phyloP scores from a whole-genome alignment of 805 yeast genomes.

The Schizosaccharomyces japonicus region DNA sequence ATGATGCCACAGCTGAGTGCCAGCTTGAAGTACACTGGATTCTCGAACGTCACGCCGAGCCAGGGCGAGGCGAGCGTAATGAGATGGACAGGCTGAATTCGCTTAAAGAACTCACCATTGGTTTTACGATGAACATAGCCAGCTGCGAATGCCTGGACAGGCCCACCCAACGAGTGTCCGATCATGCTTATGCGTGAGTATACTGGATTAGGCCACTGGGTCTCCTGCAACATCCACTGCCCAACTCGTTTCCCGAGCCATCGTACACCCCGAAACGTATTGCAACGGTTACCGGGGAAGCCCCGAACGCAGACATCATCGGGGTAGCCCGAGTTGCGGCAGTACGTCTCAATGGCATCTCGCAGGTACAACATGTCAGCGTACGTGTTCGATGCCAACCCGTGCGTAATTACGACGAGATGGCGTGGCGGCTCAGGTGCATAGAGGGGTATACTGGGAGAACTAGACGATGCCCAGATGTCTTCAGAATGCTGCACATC shows the following conservation, averaged over 20 bases:
- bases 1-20: conserved; percentile 70
- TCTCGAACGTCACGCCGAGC: conserved; percentile 68
- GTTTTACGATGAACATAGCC: conserved; percentile 42
- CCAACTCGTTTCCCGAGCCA: conserved; percentile 66
- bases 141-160: conserved; percentile 72
- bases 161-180: conserved; percentile 87
- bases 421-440: no score
- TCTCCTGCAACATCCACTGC: conserved; percentile 21
- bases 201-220: background rate
- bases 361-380: conserved; percentile 77
- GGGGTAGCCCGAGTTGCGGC: conserved; percentile 29
- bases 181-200: conserved; percentile 39
- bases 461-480: no score
- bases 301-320: conserved; percentile 65
- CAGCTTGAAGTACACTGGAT: conserved; percentile 60
- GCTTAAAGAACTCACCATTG: conserved; percentile 45
- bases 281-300: conserved; percentile 58
- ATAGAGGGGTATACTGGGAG: no score
- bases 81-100: conserved; percentile 50
- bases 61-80: conserved; percentile 71
- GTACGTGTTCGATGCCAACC: conserved; percentile 69
- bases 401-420: conserved; percentile 70
- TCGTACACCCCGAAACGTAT: conserved; percentile 71
- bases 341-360: conserved; percentile 25
- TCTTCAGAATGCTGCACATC: no score